These are phyloP conservation scores for Dioscorea cayenensis DNA, from an alignment of 116 monocot genomes.

Conservation along the genomic window DNA sequence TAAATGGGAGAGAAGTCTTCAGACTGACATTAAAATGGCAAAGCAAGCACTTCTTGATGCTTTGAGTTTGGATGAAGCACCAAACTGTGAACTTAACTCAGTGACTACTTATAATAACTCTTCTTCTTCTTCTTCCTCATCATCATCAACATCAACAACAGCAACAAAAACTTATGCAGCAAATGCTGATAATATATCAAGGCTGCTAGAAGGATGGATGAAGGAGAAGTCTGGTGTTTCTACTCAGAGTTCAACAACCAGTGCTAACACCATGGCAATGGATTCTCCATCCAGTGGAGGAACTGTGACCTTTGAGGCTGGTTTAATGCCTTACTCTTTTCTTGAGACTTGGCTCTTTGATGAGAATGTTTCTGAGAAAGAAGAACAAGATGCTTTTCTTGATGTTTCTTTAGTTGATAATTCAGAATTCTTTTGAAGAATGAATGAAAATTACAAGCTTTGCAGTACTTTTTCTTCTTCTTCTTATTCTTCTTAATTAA, in stretches of 20 bases:
- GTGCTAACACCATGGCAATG: not conserved
- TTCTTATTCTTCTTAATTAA: too few relatives aligned
- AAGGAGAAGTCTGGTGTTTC: not conserved
- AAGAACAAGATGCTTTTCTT: not conserved
- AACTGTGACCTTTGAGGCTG: not conserved
- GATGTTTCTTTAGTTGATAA: not conserved
- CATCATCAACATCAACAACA: too few relatives aligned
- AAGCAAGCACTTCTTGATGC: constrained; percentile 41
- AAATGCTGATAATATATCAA: constrained; percentile 32
- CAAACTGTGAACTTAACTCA: not conserved
- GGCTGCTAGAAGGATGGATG: constrained; percentile 33
- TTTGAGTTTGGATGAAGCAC: constrained; percentile 20
- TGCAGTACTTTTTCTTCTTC: too few relatives aligned
- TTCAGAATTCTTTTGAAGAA: not conserved
- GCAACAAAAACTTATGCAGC: constrained; percentile 17
- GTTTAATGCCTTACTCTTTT: constrained; percentile 12
- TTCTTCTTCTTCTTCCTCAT: too few relatives aligned
- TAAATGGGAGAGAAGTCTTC: constrained; percentile 39
- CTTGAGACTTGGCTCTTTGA: constrained; percentile 39
- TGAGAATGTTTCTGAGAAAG: not conserved
- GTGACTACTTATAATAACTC: not conserved
- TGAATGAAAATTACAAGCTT: too few relatives aligned
- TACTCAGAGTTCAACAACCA: not conserved
- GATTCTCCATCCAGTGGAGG: not conserved
- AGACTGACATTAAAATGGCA: constrained; percentile 41